Conservation (phyloP, 495 filamentous ascomycete genomes). For the Penicillium riverlandense region DNA sequence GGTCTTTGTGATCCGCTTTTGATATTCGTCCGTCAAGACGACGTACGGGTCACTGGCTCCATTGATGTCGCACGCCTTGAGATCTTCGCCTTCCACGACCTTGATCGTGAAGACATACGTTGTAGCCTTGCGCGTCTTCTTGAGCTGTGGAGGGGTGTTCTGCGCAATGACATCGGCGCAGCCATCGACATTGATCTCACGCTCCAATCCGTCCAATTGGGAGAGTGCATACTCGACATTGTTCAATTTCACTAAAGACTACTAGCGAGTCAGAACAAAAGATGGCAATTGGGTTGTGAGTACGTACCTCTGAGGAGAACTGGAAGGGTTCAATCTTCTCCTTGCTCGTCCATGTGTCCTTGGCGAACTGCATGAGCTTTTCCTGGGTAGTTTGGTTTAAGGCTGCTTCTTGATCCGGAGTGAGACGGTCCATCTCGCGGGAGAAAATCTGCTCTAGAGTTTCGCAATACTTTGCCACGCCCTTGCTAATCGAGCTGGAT, state of each 20-base stretch:
- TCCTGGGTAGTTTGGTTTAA: conserved; percentile 78
- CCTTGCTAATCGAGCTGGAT: conserved; percentile 76
- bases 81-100: conserved; percentile 95
- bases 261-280: conserved; percentile 1
- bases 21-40: conserved; percentile 93
- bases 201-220: conserved; percentile 84
- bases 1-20: conserved; percentile 94
- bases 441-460: conserved; percentile 78
- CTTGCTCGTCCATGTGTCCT: conserved; percentile 89
- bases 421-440: conserved; percentile 86
- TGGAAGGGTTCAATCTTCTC: conserved; percentile 97
- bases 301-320: conserved; percentile 79
- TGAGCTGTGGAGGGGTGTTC: conserved; percentile 49
- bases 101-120: conserved; percentile 99
- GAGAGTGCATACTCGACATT: conserved; percentile 90
- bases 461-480: conserved; percentile 87
- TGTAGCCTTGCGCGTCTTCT: conserved; percentile 52
- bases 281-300: conserved; percentile 3
- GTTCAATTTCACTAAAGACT: conserved; percentile 97
- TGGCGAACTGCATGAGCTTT: conserved; percentile 83
- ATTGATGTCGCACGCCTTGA: conserved; percentile 94
- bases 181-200: conserved; percentile 85
- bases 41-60: conserved; percentile 96
- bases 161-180: conserved; percentile 76
- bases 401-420: conserved; percentile 77